Conservation (phyloP, 352 stramenopile genomes). For the Pilasporangium apinafurcum region DNA sequence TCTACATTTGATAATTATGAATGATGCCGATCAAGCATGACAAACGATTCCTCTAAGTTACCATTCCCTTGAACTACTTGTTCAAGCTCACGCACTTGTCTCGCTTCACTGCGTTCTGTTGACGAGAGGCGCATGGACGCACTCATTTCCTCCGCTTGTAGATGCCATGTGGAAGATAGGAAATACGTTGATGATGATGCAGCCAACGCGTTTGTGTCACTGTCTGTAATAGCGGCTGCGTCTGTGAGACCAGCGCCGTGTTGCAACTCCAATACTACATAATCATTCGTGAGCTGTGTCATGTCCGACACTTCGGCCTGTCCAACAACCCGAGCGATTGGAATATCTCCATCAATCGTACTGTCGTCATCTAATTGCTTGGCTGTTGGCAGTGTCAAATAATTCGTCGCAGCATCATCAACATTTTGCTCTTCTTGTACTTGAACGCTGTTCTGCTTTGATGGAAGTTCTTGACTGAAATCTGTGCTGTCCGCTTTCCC, state of each 20-base stretch:
- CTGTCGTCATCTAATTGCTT: constrained; percentile 23
- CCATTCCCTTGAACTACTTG: not conserved
- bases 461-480: not conserved
- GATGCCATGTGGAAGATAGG: constrained; percentile 73
- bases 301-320: constrained; percentile 7
- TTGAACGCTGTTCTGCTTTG: not conserved
- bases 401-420: not conserved
- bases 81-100: constrained; percentile 4
- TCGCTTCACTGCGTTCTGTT: constrained; percentile 6
- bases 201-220: too few relatives aligned
- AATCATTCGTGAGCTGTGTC: constrained; percentile 50
- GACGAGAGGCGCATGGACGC: constrained; percentile 43
- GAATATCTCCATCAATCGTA: constrained; percentile 27
- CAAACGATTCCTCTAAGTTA: constrained; percentile 65
- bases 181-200: constrained; percentile 85
- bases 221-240: constrained; percentile 12
- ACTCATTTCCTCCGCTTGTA: constrained; percentile 74
- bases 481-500: constrained; percentile 1
- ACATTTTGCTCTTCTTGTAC: not conserved
- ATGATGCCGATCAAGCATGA: constrained; percentile 59
- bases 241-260: constrained; percentile 48
- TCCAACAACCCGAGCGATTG: constrained; percentile 49
- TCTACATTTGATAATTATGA: too few relatives aligned
- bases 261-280: constrained; percentile 80
- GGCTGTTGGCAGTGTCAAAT: not conserved